Percentiles rank a stretch among this genome's conserved stretches.
phyloP scores from a whole-genome alignment of 352 stramenopile species.

The Phytophthora aleatoria region DNA sequence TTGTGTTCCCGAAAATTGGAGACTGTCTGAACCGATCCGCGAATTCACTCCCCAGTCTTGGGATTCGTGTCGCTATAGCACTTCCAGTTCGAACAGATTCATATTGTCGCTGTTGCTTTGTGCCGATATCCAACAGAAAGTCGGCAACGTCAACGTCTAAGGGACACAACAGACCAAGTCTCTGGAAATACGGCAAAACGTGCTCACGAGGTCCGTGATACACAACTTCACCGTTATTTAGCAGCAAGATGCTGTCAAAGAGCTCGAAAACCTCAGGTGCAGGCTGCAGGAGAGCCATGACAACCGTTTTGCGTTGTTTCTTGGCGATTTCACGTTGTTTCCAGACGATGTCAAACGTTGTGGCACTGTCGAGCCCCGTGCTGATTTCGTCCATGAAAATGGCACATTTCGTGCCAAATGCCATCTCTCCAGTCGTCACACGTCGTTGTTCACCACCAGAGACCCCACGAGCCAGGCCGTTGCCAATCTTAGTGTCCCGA shows the following conservation, averaged over 20 bases:
- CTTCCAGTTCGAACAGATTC: background rate
- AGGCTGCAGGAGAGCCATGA: conserved; percentile 80
- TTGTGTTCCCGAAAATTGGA: conserved; percentile 1
- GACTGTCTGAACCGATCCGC: conserved; percentile 2
- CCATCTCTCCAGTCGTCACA: conserved; percentile 9
- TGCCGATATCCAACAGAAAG: conserved; percentile 38
- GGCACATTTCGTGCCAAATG: conserved; percentile 1
- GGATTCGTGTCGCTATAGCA: background rate
- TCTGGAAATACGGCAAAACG: conserved; percentile 34
- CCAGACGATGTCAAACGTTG: conserved; percentile 38
- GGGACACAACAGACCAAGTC: conserved; percentile 32
- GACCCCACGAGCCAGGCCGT: conserved; percentile 50
- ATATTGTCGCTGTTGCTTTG: conserved; percentile 24
- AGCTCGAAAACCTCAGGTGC: conserved; percentile 88
- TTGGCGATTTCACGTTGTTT: conserved; percentile 44
- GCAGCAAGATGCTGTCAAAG: conserved; percentile 51
- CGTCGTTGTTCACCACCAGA: conserved; percentile 41
- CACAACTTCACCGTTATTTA: conserved; percentile 83
- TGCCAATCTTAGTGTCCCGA: conserved; percentile 52
- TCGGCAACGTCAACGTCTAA: conserved; percentile 30
- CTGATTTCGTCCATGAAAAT: conserved; percentile 10
- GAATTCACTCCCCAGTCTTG: conserved; percentile 1
- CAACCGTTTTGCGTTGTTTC: conserved; percentile 28
- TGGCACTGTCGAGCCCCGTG: conserved; percentile 12
- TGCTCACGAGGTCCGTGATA: conserved; percentile 46